These are phyloP conservation scores for Suillus paluster DNA, from an alignment of 768 basidiomycete genomes.

Conservation along the genomic window DNA sequence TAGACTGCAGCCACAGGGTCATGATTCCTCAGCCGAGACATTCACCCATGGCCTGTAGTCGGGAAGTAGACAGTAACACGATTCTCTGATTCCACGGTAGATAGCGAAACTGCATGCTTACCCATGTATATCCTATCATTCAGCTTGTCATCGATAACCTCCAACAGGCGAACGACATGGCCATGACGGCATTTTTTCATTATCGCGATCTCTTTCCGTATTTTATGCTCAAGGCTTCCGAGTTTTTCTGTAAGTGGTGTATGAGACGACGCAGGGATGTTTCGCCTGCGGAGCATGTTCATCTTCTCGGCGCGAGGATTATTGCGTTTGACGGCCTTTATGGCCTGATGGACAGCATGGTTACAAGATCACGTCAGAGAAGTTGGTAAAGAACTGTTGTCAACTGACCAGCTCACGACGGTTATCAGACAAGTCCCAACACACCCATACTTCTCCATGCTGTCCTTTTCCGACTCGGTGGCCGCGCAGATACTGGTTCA, in stretches of 20 bases:
- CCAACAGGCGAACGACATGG: slow-evolving; percentile 86
- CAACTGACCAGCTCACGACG: slow-evolving; percentile 52
- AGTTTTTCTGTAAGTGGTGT: slow-evolving; percentile 69
- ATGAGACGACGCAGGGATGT: slow-evolving; percentile 47
- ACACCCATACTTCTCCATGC: slow-evolving; percentile 88
- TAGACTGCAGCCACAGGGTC: slow-evolving; percentile 37
- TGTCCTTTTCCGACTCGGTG: slow-evolving; percentile 83
- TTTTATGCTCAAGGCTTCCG: slow-evolving; percentile 78
- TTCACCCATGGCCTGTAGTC: slow-evolving; percentile 31
- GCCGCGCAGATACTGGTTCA: slow-evolving; percentile 88
- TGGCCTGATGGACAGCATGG: slow-evolving; percentile 54
- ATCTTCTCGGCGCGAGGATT: slow-evolving; percentile 73
- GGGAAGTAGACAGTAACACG: slow-evolving; percentile 26
- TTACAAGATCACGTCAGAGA: slow-evolving; percentile 9
- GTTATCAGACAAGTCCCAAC: slow-evolving; percentile 53
- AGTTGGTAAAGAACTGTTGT: slow-evolving; percentile 15
- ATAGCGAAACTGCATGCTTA: slow-evolving; percentile 48
- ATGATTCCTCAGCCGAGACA: slow-evolving; percentile 35
- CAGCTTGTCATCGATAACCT: slow-evolving; percentile 93
- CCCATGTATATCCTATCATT: slow-evolving; percentile 93
- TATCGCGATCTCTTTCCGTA: slow-evolving; percentile 93
- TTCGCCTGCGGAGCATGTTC: slow-evolving; percentile 53
- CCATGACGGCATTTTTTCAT: slow-evolving; percentile 97
- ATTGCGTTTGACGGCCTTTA: slow-evolving; percentile 77
- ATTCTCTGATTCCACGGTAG: slow-evolving; percentile 17